These are phyloP conservation scores for Pseudogymnoascus sp. DNA, from an alignment of 2,329 filamentous ascomycete species.

Conservation along the genomic window DNA sequence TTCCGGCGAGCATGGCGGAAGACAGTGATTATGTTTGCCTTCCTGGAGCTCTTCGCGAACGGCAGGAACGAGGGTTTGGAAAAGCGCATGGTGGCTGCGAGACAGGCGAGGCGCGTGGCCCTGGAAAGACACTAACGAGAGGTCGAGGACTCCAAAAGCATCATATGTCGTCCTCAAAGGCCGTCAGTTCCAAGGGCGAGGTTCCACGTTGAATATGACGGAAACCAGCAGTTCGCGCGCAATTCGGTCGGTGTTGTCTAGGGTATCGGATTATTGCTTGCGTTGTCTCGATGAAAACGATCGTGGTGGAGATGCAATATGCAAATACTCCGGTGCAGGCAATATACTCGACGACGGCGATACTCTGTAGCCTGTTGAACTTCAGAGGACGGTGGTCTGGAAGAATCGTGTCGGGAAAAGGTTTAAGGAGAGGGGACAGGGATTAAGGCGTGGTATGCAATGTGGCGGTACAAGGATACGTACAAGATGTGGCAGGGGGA, in stretches of 20 bases:
- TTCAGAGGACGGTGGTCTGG: background rate
- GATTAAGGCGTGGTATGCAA: background rate
- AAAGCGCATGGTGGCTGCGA: constrained; percentile 1
- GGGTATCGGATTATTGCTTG: background rate
- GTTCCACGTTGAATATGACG: constrained; percentile 1
- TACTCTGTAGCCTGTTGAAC: background rate
- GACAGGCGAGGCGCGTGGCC: background rate
- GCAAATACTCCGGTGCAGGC: background rate
- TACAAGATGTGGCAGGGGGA: background rate
- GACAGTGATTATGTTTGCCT: background rate
- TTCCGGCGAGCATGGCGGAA: constrained; percentile 4
- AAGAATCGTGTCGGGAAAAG: constrained; percentile 6
- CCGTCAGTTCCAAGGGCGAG: background rate
- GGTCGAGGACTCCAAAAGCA: constrained; percentile 3
- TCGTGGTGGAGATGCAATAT: background rate
- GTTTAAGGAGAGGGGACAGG: constrained; percentile 8
- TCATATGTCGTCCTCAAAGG: constrained; percentile 4
- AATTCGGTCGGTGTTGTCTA: background rate
- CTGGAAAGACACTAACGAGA: constrained; percentile 1
- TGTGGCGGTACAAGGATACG: background rate
- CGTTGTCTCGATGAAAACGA: constrained; percentile 5
- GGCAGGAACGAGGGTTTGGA: background rate
- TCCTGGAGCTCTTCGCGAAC: constrained; percentile 2
- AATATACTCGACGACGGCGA: background rate
- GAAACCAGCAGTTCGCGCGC: background rate